Conservation (phyloP, 805 yeast genomes). For the Kodamaea restingae region DNA sequence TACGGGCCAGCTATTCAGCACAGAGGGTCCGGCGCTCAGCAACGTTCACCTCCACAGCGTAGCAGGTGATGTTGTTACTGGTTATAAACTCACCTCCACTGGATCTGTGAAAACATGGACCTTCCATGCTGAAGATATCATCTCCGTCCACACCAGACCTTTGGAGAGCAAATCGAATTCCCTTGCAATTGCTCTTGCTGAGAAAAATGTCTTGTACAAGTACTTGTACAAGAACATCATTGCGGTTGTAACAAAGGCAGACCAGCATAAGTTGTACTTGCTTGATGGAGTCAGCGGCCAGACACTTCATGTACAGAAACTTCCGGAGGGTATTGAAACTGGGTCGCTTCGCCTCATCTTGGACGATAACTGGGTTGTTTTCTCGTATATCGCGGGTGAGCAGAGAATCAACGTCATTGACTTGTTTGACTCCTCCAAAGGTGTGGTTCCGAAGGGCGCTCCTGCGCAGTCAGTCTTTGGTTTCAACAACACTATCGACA, state of each 20-base stretch:
- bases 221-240: conserved; percentile 70
- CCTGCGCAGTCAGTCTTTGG: conserved; percentile 29
- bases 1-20: not conserved
- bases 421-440: conserved; percentile 61
- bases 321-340: conserved; percentile 30
- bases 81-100: conserved; percentile 17
- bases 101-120: conserved; percentile 27
- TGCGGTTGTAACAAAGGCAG: conserved; percentile 40
- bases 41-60: conserved; percentile 15
- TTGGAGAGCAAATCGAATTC: conserved; percentile 36
- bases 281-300: conserved; percentile 72
- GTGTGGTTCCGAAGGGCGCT: conserved; percentile 36
- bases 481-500: conserved; percentile 39
- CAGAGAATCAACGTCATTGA: conserved; percentile 69
- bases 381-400: conserved; percentile 57
- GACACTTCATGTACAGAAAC: conserved; percentile 32
- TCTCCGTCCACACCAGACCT: conserved; percentile 20
- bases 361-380: conserved; percentile 83
- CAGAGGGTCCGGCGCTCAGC: not conserved
- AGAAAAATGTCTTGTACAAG: conserved; percentile 76
- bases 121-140: conserved; percentile 18
- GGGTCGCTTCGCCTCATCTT: conserved; percentile 48
- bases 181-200: conserved; percentile 64
- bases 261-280: conserved; percentile 37
- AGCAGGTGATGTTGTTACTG: conserved; percentile 14